Conservation (phyloP, 2,329 filamentous ascomycete genomes). For the Dendryphion nanum region DNA sequence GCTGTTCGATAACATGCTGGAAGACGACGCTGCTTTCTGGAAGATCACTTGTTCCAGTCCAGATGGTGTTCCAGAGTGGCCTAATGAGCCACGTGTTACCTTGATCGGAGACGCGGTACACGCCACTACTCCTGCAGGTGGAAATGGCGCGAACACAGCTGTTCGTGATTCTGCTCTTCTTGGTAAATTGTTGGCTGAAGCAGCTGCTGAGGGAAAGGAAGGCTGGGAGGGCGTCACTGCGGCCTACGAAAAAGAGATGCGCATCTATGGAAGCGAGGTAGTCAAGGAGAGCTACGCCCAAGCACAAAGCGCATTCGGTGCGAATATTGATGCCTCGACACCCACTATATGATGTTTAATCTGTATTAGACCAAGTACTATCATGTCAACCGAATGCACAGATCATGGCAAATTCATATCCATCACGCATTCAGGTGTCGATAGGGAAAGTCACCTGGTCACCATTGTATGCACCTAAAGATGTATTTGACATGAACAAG, state of each 20-base stretch:
- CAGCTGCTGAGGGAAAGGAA: constrained; percentile 22
- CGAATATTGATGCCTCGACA: constrained; percentile 13
- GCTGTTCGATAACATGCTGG: constrained; percentile 59
- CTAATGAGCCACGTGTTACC: constrained; percentile 54
- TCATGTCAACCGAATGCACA: no score
- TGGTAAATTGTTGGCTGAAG: constrained; percentile 37
- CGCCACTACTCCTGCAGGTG: constrained; percentile 48
- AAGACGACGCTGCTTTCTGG: constrained; percentile 61
- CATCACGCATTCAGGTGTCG: no score
- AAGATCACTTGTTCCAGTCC: constrained; percentile 65
- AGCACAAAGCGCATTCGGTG: constrained; percentile 13
- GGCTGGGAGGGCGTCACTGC: constrained; percentile 39
- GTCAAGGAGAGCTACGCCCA: constrained; percentile 55
- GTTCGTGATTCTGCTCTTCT: constrained; percentile 43
- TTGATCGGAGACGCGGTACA: constrained; percentile 48
- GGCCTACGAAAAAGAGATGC: constrained; percentile 38
- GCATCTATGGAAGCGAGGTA: constrained; percentile 32
- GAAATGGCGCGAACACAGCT: constrained; percentile 48
- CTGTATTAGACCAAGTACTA: no score
- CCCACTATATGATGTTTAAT: not conserved
- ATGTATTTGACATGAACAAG: no score
- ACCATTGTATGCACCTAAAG: no score
- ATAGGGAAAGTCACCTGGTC: no score
- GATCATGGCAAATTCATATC: no score
- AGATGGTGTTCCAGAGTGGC: constrained; percentile 59